Evolutionary conservation across 2,329 filamentous ascomycete species (phyloP), one percentile per base, ranked within the genome.

Genomic region (Alternaria hordeiaustralica): DNA sequence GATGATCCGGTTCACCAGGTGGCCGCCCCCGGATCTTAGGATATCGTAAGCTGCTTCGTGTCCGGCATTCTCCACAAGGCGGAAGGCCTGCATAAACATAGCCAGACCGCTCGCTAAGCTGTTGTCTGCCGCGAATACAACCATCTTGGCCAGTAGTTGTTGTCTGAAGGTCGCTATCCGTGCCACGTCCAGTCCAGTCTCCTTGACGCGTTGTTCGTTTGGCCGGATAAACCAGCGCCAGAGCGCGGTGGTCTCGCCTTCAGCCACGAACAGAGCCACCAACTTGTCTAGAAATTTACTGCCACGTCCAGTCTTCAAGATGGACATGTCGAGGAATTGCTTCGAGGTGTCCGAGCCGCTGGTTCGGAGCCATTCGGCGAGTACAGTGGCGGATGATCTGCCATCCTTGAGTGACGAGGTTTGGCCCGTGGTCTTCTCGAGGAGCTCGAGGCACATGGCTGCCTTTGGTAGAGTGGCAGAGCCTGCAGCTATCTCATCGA

Each of bases 391-490:
- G 10, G 70, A 63, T 3, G 60, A 62, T 21, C 50, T 63, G 26
- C 63, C 65, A 49, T 64, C 25, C 23, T 64, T 50, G 12, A 58
- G 55, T 26, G 53, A 18, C 15, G 63, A 44, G 4, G 58, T 54
- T 11, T 62, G 45, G 7, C 54, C 43, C 9, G 67, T 55, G 9
- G 60, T 67, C 58, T 47, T 70, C 13, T 70, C 69, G 47, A 81
- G 76, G 12, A 76, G 65, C 3, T 78, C 66, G 7, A 84, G 65
- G 60, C 81, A 83, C 13, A 81, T 64, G 47, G 65, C 65, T 6
- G 82, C 82, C 28, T 81, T 80, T 7, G 72, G 62, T 3, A 82
- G 60, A 12, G 75, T 78, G 20, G 82, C 82, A 6, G 73, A 70
- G 13, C 81, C 81, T 11, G 73, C 64, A 3, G 78, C 74, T 12